These are phyloP conservation scores for Elaphomyces granulatus DNA, from an alignment of 495 filamentous ascomycete genomes.

Conservation along the genomic window DNA sequence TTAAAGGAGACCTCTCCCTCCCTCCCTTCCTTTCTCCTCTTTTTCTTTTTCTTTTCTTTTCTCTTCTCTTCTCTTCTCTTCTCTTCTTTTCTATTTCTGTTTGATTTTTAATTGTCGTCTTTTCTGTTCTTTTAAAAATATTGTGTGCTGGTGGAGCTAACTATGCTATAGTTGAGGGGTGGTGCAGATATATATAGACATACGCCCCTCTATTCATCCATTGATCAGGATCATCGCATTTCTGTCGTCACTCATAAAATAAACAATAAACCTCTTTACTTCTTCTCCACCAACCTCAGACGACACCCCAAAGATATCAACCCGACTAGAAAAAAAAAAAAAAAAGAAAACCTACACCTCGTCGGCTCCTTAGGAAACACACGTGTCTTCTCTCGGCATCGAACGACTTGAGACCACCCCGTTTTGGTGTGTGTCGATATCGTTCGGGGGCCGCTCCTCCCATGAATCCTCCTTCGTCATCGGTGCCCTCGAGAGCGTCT, in stretches of 20 bases:
- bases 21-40: slow-evolving; percentile 10
- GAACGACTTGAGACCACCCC: slow-evolving; percentile 13
- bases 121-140: too few species aligned
- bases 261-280: slow-evolving; percentile 2
- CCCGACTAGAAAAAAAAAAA: not conserved
- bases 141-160: not conserved
- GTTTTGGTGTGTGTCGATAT: slow-evolving; percentile 6
- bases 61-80: slow-evolving; percentile 1
- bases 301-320: too few species aligned
- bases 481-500: slow-evolving; percentile 29
- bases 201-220: slow-evolving; percentile 3
- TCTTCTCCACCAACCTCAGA: too few species aligned
- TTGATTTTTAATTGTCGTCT: too few species aligned
- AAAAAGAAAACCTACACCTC: not conserved
- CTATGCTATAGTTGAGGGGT: not conserved
- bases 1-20: not conserved
- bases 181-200: not conserved
- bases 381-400: slow-evolving; percentile 13
- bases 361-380: not conserved
- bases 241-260: slow-evolving; percentile 8
- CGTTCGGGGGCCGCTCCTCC: not conserved
- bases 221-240: slow-evolving; percentile 7
- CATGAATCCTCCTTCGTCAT: slow-evolving; percentile 19
- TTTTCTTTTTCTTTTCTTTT: slow-evolving; percentile 5
- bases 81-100: slow-evolving; percentile 5